Evolutionary conservation across 768 basidiomycete species (phyloP).

Genomic region (Russula emetica): DNA sequence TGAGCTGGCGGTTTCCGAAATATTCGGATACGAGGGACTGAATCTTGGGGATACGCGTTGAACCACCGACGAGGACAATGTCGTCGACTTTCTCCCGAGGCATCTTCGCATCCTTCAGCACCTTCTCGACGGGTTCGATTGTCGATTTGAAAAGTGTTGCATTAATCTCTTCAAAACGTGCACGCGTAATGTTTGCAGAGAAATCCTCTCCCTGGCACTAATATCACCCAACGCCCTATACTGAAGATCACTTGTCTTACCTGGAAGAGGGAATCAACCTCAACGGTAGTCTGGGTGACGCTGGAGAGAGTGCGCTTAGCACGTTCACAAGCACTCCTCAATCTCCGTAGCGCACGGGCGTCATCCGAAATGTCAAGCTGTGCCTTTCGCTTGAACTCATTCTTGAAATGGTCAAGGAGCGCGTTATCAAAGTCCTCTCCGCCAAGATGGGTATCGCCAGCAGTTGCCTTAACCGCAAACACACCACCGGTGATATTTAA

Average conservation of each 20-base stretch:
- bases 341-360: constrained; percentile 91
- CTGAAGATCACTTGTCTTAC: constrained; percentile 37
- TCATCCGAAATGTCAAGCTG: constrained; percentile 97
- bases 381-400: constrained; percentile 97
- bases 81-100: constrained; percentile 96
- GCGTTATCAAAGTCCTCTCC: constrained; percentile 99
- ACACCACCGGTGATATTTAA: constrained; percentile 97
- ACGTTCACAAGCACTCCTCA: constrained; percentile 97
- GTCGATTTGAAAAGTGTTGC: constrained; percentile 94
- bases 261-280: constrained; percentile 98
- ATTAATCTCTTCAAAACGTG: constrained; percentile 99
- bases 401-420: constrained; percentile 97
- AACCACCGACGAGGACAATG: constrained; percentile 99
- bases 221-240: constrained; percentile 18
- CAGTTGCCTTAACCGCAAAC: constrained; percentile 98
- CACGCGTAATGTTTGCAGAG: constrained; percentile 97
- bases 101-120: constrained; percentile 98
- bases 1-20: constrained; percentile 96
- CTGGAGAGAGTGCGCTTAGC: constrained; percentile 98
- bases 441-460: constrained; percentile 98
- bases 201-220: constrained; percentile 83
- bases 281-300: constrained; percentile 97
- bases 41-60: constrained; percentile 99
- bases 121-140: constrained; percentile 97
- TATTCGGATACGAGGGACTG: constrained; percentile 97